Percentiles rank a stretch among this genome's conserved stretches.
These are phyloP conservation scores for Capsicum baccatum DNA, from an alignment of 257 asterid species.

Conservation along the genomic window DNA sequence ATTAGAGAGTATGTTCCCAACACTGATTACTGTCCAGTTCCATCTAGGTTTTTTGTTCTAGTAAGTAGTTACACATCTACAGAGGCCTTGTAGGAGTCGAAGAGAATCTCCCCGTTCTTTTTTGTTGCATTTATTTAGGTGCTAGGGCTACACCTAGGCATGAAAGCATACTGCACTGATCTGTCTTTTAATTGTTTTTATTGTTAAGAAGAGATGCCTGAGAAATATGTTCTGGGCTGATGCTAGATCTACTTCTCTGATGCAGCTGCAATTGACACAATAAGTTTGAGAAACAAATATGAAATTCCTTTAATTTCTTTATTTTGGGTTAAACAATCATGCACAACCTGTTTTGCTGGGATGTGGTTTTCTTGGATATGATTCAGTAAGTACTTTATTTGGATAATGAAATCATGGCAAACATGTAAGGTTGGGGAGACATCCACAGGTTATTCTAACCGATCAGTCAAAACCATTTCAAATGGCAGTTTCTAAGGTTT, in stretches of 20 bases:
- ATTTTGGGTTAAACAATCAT: conserved; percentile 66
- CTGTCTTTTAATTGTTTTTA: too few species aligned
- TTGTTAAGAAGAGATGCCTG: conserved; percentile 34
- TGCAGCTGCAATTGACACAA: conserved; percentile 56
- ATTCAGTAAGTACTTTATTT: conserved; percentile 52
- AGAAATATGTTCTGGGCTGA: conserved; percentile 65
- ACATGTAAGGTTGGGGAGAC: conserved; percentile 52
- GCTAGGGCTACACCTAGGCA: neutral
- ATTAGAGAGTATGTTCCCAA: neutral
- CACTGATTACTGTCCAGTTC: neutral
- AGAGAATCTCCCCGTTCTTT: neutral
- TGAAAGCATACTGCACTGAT: neutral
- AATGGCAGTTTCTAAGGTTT: conserved; percentile 56
- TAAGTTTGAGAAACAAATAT: conserved; percentile 54
- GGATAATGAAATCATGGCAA: conserved; percentile 64
- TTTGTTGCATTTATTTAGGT: neutral
- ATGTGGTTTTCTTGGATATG: conserved; percentile 67
- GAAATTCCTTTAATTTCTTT: conserved; percentile 63
- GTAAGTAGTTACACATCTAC: conserved; percentile 12
- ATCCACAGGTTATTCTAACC: conserved; percentile 55
- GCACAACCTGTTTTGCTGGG: conserved; percentile 63
- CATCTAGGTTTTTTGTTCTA: conserved; percentile 13
- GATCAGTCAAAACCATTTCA: conserved; percentile 59
- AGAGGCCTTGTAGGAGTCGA: neutral
- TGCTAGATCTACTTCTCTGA: conserved; percentile 66